A percentile compares a stretch with the other conserved stretches of the same genome.
Evolutionary conservation across 73 alveolate species (phyloP).

Genomic region (Stentor roeselii): DNA sequence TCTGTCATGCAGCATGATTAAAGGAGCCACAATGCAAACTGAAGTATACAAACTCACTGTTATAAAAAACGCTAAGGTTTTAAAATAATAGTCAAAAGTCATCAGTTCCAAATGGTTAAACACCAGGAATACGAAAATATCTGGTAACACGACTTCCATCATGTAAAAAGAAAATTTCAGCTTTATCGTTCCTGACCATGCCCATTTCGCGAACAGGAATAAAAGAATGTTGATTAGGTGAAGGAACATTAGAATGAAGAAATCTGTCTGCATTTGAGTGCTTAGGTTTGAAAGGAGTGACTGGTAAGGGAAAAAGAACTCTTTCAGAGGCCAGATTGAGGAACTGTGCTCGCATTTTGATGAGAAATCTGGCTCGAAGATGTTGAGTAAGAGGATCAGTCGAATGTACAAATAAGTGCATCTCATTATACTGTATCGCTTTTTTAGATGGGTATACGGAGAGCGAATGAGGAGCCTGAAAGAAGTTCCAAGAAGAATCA

Average conservation of each 20-base stretch:
- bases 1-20: background rate
- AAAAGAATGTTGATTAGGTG: background rate
- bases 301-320: background rate
- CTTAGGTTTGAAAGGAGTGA: background rate
- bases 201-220: background rate
- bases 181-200: background rate
- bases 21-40: background rate
- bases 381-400: background rate
- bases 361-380: background rate
- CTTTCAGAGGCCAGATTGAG: conserved; percentile 5
- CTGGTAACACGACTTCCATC: background rate
- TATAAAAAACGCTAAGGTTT: background rate
- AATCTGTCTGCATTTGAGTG: background rate
- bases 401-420: background rate
- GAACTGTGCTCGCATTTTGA: background rate
- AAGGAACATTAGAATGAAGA: background rate
- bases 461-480: background rate
- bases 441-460: background rate
- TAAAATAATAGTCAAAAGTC: background rate
- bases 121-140: background rate
- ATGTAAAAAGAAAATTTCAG: background rate
- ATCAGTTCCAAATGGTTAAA: background rate
- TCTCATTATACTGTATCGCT: background rate
- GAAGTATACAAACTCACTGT: background rate
- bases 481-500: background rate